Conservation (phyloP, 2,329 filamentous ascomycete species). For the Paecilomyces sp. region DNA sequence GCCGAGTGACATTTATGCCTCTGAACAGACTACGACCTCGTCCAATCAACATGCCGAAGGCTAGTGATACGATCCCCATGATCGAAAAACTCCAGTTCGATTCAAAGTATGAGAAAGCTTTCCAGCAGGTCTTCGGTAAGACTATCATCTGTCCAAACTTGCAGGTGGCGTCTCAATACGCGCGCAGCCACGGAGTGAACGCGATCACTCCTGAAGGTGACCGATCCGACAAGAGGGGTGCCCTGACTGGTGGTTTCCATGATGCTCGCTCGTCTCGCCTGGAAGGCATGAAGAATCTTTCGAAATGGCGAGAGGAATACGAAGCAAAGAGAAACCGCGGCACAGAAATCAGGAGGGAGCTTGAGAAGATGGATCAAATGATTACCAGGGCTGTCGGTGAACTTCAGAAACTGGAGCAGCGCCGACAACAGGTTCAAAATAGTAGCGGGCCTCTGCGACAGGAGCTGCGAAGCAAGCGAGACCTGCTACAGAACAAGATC, state of each 20-base stretch:
- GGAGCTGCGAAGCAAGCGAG: constrained; percentile 69
- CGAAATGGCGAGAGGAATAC: constrained; percentile 66
- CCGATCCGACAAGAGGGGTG: constrained; percentile 88
- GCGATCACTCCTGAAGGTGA: constrained; percentile 94
- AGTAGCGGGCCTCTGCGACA: constrained; percentile 73
- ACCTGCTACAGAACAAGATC: constrained; percentile 64
- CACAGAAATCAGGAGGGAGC: constrained; percentile 58
- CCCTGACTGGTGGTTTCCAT: constrained; percentile 89
- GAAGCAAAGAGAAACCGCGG: constrained; percentile 61
- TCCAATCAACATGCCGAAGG: constrained; percentile 69
- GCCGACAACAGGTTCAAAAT: constrained; percentile 67
- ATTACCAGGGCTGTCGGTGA: constrained; percentile 82
- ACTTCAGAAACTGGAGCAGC: constrained; percentile 74
- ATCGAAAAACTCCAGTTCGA: constrained; percentile 80
- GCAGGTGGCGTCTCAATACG: constrained; percentile 80
- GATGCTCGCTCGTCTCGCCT: constrained; percentile 80
- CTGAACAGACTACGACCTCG: constrained; percentile 71
- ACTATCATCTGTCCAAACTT: constrained; percentile 91
- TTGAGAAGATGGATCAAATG: constrained; percentile 77
- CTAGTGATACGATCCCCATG: constrained; percentile 80
- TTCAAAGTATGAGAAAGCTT: constrained; percentile 68
- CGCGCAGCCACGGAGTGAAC: constrained; percentile 82
- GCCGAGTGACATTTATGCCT: constrained; percentile 91
- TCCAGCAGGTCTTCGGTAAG: constrained; percentile 92
- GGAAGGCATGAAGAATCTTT: constrained; percentile 71